Conservation (phyloP, 2,329 filamentous ascomycete species). For the Diaporthe ilicicola region DNA sequence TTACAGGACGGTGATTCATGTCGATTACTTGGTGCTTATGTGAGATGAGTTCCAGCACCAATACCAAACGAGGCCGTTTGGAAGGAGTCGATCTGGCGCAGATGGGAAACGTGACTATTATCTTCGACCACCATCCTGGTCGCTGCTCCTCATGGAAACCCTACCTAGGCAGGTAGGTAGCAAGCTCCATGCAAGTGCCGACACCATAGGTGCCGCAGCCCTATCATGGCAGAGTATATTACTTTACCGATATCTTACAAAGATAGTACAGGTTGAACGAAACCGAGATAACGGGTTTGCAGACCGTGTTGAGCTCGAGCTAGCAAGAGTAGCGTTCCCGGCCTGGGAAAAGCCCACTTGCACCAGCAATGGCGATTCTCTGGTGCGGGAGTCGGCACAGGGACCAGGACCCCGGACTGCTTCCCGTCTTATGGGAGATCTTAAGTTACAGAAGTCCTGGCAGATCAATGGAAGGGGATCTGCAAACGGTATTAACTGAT, state of each 20-base stretch:
- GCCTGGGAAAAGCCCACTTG: neutral
- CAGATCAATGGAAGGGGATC: neutral
- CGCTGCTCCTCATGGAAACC: neutral
- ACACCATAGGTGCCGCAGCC: neutral
- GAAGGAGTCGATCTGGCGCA: constrained; percentile 3
- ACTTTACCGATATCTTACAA: neutral
- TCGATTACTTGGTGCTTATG: neutral
- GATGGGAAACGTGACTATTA: neutral
- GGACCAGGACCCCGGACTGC: neutral
- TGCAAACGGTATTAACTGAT: neutral
- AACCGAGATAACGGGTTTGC: constrained; percentile 6
- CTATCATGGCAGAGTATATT: neutral
- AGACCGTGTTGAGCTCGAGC: neutral
- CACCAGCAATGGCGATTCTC: constrained; percentile 8
- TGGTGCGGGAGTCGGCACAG: constrained; percentile 9
- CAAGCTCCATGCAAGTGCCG: neutral
- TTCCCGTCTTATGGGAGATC: neutral
- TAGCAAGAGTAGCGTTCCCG: neutral
- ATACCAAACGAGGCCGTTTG: neutral
- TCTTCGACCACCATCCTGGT: neutral
- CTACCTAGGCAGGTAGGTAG: too few relatives aligned
- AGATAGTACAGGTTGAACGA: neutral
- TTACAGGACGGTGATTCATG: constrained; percentile 16
- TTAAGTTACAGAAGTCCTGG: constrained; percentile 12
- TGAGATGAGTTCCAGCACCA: constrained; percentile 5